Base-by-base conservation (phyloP, 805 yeast genomes). In the Zygosaccharomyces bisporus region DNA sequence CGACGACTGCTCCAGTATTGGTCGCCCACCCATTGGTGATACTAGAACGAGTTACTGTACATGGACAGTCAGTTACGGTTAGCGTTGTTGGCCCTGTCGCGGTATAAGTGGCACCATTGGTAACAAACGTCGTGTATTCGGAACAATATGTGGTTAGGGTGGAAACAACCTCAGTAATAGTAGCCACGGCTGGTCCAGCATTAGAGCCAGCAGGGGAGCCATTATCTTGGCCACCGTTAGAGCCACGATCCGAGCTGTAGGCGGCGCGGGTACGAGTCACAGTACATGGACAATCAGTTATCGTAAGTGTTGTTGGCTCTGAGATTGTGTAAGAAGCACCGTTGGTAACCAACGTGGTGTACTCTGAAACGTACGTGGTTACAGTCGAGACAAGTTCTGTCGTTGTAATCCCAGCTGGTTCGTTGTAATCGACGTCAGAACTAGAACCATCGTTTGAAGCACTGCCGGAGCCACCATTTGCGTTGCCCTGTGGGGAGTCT, bases 241-340 rank as follows among this genome's bases (percentile, higher is more conserved):
- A n/a, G n/a, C n/a, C n/a, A n/a, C n/a, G n/a, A n/a, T n/a, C n/a
- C n/a, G n/a, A n/a, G n/a, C n/a, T n/a, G n/a, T n/a, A n/a, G n/a
- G n/a, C n/a, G n/a, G n/a, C n/a, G n/a, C n/a, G n/a, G 9, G 34
- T 30, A 16, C 18, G 34, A 13, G 52, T 43, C 61, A 80, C 60
- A 64, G 90, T 83, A 76, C 95, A 86, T 65, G 89, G 90, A 70
- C 85, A 80, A 75, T 86, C 82, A 61, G 93, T 83, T 78, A 86
- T 75, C 67, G 93, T 85, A 58, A 86, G 69, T 57, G 93, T 85
- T 66, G 91, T 83, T 50, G 90, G 80, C 59, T 67, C 81, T 50
- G 89, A 79, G 63, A 83, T 87, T 53, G 84, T 79, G 78, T 79
- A 76, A 63, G 91, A 83, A 65, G 65, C 64, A 74, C 74, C 74